Conservation (phyloP, 768 basidiomycete species). For the Atractiella rhizophila region DNA sequence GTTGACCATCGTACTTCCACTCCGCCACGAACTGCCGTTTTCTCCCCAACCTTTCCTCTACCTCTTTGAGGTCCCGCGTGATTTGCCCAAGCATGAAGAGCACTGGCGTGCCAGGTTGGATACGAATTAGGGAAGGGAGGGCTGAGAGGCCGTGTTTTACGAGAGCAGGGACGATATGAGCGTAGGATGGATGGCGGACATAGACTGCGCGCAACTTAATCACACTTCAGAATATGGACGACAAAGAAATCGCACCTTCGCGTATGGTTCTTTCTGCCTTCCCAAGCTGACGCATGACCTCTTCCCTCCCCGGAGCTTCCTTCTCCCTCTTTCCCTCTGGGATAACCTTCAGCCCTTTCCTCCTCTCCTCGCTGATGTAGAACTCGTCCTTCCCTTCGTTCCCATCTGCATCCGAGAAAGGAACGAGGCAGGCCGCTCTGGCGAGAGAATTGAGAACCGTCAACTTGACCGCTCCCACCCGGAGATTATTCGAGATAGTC, state of each 20-base stretch:
- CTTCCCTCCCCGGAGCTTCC: constrained; percentile 3
- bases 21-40: constrained; percentile 52
- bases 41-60: constrained; percentile 41
- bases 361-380: constrained; percentile 11
- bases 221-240: too few relatives aligned
- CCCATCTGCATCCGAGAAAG: not conserved
- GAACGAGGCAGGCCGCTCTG: constrained; percentile 39
- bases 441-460: constrained; percentile 59
- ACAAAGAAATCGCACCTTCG: constrained; percentile 6
- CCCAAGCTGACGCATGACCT: constrained; percentile 7
- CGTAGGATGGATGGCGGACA: constrained; percentile 21
- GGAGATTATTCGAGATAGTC: constrained; percentile 44
- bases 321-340: constrained; percentile 8
- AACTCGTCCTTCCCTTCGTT: constrained; percentile 4
- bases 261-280: constrained; percentile 9
- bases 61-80: constrained; percentile 52
- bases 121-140: constrained; percentile 35
- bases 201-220: not conserved
- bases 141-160: constrained; percentile 36
- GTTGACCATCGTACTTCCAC: constrained; percentile 60
- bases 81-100: constrained; percentile 71
- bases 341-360: constrained; percentile 13
- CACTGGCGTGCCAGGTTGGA: constrained; percentile 51
- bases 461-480: constrained; percentile 67
- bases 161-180: constrained; percentile 29